These are phyloP conservation scores for Mucor velutinosus DNA, from an alignment of 371 early-diverging fungal species.

Conservation along the genomic window DNA sequence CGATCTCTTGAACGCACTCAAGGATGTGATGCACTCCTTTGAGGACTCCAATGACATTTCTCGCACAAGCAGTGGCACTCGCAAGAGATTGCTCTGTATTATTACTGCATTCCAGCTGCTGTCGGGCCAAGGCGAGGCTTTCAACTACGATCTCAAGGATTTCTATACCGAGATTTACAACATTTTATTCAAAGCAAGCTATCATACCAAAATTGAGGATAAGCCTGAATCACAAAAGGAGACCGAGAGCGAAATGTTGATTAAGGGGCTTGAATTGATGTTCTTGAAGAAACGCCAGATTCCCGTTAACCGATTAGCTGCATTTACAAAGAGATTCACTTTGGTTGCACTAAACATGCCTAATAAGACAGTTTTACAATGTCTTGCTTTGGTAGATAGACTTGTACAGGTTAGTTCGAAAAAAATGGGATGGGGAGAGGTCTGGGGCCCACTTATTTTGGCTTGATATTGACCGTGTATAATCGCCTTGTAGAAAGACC, in stretches of 20 bases:
- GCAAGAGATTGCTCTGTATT: conserved; percentile 82
- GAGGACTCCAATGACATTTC: conserved; percentile 39
- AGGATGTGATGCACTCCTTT: conserved; percentile 69
- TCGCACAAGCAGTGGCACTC: conserved; percentile 47
- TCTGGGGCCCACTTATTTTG: neutral
- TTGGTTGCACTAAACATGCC: conserved; percentile 57
- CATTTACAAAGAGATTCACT: conserved; percentile 70
- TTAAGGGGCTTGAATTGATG: conserved; percentile 80
- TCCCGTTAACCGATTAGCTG: conserved; percentile 70
- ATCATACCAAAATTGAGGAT: conserved; percentile 67
- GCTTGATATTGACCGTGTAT: conserved; percentile 22
- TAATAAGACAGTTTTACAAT: conserved; percentile 40
- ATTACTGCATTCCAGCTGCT: conserved; percentile 86
- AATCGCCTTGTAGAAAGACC: conserved; percentile 54
- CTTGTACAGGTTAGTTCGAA: conserved; percentile 32
- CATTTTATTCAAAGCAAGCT: conserved; percentile 70
- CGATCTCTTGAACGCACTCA: conserved; percentile 83
- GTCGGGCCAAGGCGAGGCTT: conserved; percentile 85
- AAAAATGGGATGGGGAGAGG: neutral
- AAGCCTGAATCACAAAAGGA: conserved; percentile 41
- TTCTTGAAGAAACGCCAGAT: conserved; percentile 81
- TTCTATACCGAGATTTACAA: conserved; percentile 83
- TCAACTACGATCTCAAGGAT: conserved; percentile 86
- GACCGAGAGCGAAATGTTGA: conserved; percentile 76
- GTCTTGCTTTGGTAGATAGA: conserved; percentile 36